phyloP scores from a whole-genome alignment of 129 eudicot species.

The Dittrichia graveolens region DNA sequence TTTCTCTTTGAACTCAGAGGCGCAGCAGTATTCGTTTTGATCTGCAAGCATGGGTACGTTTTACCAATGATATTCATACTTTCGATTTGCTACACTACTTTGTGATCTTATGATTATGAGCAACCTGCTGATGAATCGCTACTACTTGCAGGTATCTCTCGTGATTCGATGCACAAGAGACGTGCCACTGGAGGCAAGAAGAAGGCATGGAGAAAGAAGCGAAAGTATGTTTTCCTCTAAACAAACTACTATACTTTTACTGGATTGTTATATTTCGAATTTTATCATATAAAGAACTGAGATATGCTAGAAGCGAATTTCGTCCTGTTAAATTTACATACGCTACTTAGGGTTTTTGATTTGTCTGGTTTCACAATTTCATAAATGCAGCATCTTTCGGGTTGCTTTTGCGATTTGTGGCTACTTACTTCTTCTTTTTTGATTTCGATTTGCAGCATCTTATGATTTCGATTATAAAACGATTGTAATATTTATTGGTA shows the following conservation, averaged over 20 bases:
- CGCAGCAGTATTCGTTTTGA: conserved; percentile 12
- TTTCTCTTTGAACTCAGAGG: conserved; percentile 23
- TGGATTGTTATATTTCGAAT: not conserved
- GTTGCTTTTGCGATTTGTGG: not conserved
- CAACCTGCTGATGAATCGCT: not conserved
- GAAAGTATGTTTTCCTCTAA: conserved; percentile 42
- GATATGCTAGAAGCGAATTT: not conserved
- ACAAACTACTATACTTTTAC: not conserved
- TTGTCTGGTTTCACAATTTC: not conserved
- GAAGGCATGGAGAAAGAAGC: conserved; percentile 78
- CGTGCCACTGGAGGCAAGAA: conserved; percentile 74
- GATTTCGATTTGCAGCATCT: not conserved
- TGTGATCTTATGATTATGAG: not conserved
- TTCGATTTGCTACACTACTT: not conserved
- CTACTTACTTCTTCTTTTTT: not conserved
- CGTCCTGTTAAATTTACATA: not conserved
- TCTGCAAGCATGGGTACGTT: conserved; percentile 33
- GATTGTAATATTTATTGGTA: not conserved
- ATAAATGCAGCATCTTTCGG: not conserved
- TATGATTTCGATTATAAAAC: not conserved
- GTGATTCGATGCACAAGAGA: conserved; percentile 73
- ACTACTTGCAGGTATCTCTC: conserved; percentile 51
- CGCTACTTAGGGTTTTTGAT: not conserved
- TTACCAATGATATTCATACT: not conserved
- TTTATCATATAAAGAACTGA: not conserved